Percentiles rank a stretch among this genome's conserved stretches.
These are phyloP conservation scores for Schwanniomyces polymorphus DNA, from an alignment of 805 yeast species.

Conservation along the genomic window DNA sequence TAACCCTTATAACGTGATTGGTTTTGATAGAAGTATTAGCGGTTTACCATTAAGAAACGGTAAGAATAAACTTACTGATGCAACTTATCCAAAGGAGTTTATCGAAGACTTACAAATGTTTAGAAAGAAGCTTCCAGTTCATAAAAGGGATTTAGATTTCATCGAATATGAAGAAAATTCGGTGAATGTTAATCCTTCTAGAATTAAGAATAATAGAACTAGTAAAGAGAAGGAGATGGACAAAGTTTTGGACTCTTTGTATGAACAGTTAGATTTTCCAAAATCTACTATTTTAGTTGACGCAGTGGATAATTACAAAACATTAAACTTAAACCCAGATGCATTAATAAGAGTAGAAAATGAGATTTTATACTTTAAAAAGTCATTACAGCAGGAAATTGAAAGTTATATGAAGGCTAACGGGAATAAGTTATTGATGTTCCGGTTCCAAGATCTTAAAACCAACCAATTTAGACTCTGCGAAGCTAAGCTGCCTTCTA, in stretches of 20 bases:
- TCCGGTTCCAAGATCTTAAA: slow-evolving; percentile 24
- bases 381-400: slow-evolving; percentile 29
- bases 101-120: slow-evolving; percentile 36
- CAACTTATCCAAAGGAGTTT: slow-evolving; percentile 36
- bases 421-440: slow-evolving; percentile 18
- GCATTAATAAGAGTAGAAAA: slow-evolving; percentile 17
- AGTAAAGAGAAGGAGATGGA: slow-evolving; percentile 7
- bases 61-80: slow-evolving; percentile 18
- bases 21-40: slow-evolving; percentile 38
- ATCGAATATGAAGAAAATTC: slow-evolving; percentile 19
- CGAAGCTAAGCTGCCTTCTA: slow-evolving; percentile 14
- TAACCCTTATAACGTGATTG: slow-evolving; percentile 40
- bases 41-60: slow-evolving; percentile 37
- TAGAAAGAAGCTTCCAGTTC: slow-evolving; percentile 24
- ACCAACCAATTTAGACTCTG: slow-evolving; percentile 32
- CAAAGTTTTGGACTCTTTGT: slow-evolving; percentile 14
- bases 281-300: slow-evolving; percentile 25
- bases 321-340: slow-evolving; percentile 12
- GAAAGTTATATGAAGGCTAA: slow-evolving; percentile 21
- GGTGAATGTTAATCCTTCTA: slow-evolving; percentile 18
- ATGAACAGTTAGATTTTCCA: slow-evolving; percentile 22
- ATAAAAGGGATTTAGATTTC: slow-evolving; percentile 39
- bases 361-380: slow-evolving; percentile 29
- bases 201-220: slow-evolving; percentile 4
- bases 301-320: slow-evolving; percentile 27